Evolutionary conservation across 441 rosid species (phyloP), one percentile per base, ranked within the genome.

Genomic region (Macaranga tanarius): DNA sequence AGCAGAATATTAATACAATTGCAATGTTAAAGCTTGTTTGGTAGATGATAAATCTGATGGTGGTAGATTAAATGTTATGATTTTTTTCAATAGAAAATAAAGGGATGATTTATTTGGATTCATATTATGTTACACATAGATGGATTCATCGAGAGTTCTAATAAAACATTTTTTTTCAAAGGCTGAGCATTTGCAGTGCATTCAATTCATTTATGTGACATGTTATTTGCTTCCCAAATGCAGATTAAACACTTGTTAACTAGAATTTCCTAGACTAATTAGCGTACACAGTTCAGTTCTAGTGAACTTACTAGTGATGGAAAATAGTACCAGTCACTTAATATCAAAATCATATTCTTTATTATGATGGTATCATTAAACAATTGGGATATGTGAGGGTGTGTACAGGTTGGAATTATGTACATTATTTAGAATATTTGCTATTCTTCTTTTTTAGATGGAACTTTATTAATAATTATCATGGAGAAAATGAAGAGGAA

Each of bases 111-210:
- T 61, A 20, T 31, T 0, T 23, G 66, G 67, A 71, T 61, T 45
- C 60, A 34, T 34, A 34, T 34, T 34, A 7, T 34, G 69, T 42
- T 16, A 19, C 42, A n/a, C 62, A 51, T 50, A 34, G 31, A 70
- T 54, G 16, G 55, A 11, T 10, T 61, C 16, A 63, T 76, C 64
- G 59, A 57, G 71, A 67, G 12, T 78, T 52, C 65, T 71, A 56
- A 71, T 70, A 74, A 55, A 59, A 72, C 62, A 40, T 59, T n/a
- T n/a, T n/a, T n/a, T n/a, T n/a, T n/a, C n/a, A 60, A 47, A 75
- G 59, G 25, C 26, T 65, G 38, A 34, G 38, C 38, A 34, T 7
- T 34, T 34, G 38, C 38, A 34, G 6, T 34, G 38, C 2, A 13
- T 31, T 55, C 65, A 57, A 50, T 62, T 76, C 59, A 17, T n/a